Conservation (phyloP, 305 asterid genomes). For the Solanum chacoense region DNA sequence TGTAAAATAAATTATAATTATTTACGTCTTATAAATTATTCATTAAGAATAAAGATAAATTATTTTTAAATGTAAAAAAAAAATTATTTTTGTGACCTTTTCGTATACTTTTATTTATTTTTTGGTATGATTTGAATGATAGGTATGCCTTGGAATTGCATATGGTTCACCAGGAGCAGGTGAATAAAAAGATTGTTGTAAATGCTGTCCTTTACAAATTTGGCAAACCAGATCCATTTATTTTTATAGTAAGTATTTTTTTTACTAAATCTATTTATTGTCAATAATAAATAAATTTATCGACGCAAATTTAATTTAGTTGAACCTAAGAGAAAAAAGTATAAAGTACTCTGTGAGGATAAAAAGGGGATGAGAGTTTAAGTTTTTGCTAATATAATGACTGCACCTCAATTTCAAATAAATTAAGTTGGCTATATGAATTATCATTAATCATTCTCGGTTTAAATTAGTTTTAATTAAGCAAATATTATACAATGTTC, state of each 20-base stretch:
- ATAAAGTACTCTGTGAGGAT: neutral
- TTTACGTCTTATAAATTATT: neutral
- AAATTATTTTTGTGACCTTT: neutral
- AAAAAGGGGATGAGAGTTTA: neutral
- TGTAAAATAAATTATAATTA: neutral
- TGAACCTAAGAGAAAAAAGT: neutral
- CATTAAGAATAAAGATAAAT: neutral
- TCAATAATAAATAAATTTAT: neutral
- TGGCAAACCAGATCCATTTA: slow-evolving; percentile 49
- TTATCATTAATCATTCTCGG: neutral
- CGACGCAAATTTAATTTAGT: neutral
- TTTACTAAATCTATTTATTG: neutral
- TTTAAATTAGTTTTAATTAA: neutral
- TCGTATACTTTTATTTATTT: neutral
- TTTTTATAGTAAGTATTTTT: slow-evolving; percentile 29
- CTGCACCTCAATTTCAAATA: neutral
- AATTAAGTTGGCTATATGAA: neutral
- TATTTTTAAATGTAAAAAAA: neutral
- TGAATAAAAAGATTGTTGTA: slow-evolving; percentile 26
- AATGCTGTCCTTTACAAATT: slow-evolving; percentile 45
- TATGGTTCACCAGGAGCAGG: slow-evolving; percentile 43
- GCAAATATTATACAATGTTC: neutral
- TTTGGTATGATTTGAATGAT: neutral
- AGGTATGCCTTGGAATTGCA: slow-evolving; percentile 70
- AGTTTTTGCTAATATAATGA: neutral